Percentiles rank a stretch among this genome's conserved stretches.
Evolutionary conservation across 352 stramenopile species (phyloP).

Genomic region (Thraustotheca clavata): DNA sequence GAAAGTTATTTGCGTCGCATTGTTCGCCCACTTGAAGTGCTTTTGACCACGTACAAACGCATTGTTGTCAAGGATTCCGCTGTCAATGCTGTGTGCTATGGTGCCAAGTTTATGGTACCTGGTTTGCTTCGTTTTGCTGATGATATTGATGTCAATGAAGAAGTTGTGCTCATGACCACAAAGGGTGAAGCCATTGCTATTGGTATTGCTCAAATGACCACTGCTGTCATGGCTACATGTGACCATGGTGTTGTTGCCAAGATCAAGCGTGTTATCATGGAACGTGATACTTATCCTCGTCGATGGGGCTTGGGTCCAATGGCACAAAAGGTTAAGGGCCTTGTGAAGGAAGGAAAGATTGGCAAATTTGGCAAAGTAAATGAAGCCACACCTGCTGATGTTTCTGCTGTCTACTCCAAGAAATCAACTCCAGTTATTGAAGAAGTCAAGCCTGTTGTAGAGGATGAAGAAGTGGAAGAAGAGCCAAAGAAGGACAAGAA

Average conservation of each 20-base stretch:
- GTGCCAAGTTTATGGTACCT: slow-evolving; percentile 99
- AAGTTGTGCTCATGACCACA: slow-evolving; percentile 99
- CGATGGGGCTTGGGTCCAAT: slow-evolving; percentile 98
- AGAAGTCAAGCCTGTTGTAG: slow-evolving; percentile 52
- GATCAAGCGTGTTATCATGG: slow-evolving; percentile 99
- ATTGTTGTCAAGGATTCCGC: slow-evolving; percentile 99
- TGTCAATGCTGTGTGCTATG: slow-evolving; percentile 99
- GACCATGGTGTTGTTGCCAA: slow-evolving; percentile 99
- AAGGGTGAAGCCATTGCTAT: slow-evolving; percentile 99
- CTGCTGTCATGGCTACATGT: slow-evolving; percentile 98
- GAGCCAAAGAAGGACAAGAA: slow-evolving; percentile 59
- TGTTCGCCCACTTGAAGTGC: slow-evolving; percentile 96
- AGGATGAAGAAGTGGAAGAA: slow-evolving; percentile 26
- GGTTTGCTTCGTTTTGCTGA: slow-evolving; percentile 98
- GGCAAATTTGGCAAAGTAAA: slow-evolving; percentile 87
- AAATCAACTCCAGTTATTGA: slow-evolving; percentile 36
- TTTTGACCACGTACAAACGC: slow-evolving; percentile 98
- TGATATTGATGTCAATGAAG: slow-evolving; percentile 98
- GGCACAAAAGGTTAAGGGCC: slow-evolving; percentile 97
- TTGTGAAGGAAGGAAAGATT: slow-evolving; percentile 93
- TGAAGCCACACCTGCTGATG: slow-evolving; percentile 68
- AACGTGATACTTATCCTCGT: slow-evolving; percentile 98
- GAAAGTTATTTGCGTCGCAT: slow-evolving; percentile 98
- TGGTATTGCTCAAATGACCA: slow-evolving; percentile 99
- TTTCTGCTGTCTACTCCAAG: slow-evolving; percentile 71